These are phyloP conservation scores for Daphne laureola DNA, from an alignment of 441 rosid genomes.

Conservation along the genomic window DNA sequence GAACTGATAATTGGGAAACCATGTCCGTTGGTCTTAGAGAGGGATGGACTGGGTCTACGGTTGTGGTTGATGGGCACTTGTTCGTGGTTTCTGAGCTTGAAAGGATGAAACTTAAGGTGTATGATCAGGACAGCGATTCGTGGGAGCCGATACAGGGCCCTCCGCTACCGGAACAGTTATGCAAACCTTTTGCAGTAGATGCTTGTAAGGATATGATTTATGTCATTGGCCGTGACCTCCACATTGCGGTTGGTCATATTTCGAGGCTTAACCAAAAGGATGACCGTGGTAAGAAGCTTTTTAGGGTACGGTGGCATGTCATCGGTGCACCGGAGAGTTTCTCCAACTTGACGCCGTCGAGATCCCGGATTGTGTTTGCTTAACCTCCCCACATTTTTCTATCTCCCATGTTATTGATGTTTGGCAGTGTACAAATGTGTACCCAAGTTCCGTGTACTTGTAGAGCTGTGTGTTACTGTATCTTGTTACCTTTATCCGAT, in stretches of 20 bases:
- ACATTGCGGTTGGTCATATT: constrained; percentile 65
- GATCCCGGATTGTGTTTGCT: constrained; percentile 76
- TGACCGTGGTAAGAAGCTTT: constrained; percentile 31
- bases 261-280: constrained; percentile 28
- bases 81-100: constrained; percentile 79
- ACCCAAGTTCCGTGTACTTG: constrained; percentile 13
- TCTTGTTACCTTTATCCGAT: background rate
- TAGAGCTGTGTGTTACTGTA: constrained; percentile 10
- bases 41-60: constrained; percentile 96
- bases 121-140: constrained; percentile 45
- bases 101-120: constrained; percentile 92
- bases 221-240: constrained; percentile 72
- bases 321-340: constrained; percentile 53
- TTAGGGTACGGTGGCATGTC: constrained; percentile 65
- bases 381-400: constrained; percentile 21
- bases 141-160: constrained; percentile 78
- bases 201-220: constrained; percentile 50
- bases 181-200: constrained; percentile 81
- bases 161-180: constrained; percentile 74
- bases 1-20: constrained; percentile 57
- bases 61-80: constrained; percentile 58
- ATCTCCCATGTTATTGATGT: constrained; percentile 11
- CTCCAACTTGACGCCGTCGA: constrained; percentile 68
- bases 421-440: constrained; percentile 18
- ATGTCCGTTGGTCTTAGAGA: constrained; percentile 78